phyloP scores from a whole-genome alignment of 345 rosid genomes.

The Carallia brachiata region DNA sequence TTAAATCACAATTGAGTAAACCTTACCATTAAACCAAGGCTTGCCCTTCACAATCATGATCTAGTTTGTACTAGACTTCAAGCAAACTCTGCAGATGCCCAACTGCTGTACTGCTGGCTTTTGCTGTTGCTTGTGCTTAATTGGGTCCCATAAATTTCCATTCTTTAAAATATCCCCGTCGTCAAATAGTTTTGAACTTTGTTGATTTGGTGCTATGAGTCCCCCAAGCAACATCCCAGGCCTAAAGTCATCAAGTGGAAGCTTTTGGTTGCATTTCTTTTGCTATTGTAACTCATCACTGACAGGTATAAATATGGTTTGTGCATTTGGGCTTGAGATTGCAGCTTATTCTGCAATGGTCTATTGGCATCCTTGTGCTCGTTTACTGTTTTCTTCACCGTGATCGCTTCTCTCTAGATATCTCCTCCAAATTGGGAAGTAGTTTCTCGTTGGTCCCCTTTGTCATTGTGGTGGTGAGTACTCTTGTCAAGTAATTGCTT shows the following conservation, averaged over 20 bases:
- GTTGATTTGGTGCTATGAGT: slow-evolving; percentile 13
- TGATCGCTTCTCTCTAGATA: slow-evolving; percentile 61
- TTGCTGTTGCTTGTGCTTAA: neutral
- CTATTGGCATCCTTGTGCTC: slow-evolving; percentile 80
- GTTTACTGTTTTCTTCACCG: slow-evolving; percentile 74
- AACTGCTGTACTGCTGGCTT: neutral
- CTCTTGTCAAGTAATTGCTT: neutral
- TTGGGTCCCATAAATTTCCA: slow-evolving; percentile 1
- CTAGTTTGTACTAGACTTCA: neutral
- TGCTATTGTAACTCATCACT: slow-evolving; percentile 42
- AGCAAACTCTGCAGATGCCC: neutral
- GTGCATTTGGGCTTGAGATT: slow-evolving; percentile 62
- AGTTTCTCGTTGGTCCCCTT: slow-evolving; percentile 90
- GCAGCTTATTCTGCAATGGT: slow-evolving; percentile 98
- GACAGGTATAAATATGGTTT: slow-evolving; percentile 50
- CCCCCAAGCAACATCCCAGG: slow-evolving; percentile 20
- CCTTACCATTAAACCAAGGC: too few relatives aligned
- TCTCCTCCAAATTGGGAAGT: slow-evolving; percentile 87
- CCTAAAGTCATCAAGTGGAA: slow-evolving; percentile 35
- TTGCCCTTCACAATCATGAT: neutral
- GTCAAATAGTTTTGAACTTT: slow-evolving; percentile 9
- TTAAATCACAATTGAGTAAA: too few relatives aligned
- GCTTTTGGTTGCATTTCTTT: slow-evolving; percentile 34
- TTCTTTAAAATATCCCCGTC: slow-evolving; percentile 16
- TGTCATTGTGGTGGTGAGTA: slow-evolving; percentile 90